phyloP scores from a whole-genome alignment of 192 early-diverging fungal species.

The Backusella sp. region DNA sequence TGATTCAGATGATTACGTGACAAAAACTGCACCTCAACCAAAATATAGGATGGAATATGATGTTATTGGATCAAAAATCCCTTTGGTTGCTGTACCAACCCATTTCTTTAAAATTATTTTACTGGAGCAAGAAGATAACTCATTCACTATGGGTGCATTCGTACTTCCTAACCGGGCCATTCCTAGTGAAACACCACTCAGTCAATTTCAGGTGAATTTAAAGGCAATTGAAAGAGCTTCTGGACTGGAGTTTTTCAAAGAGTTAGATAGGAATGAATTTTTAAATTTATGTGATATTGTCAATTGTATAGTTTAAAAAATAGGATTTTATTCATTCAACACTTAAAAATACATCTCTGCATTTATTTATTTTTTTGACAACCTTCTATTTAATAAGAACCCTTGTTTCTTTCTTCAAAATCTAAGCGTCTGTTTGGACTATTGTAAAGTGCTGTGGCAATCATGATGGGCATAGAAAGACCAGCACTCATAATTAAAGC shows the following conservation, averaged over 20 bases:
- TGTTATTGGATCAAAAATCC: constrained; percentile 14
- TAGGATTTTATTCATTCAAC: neutral
- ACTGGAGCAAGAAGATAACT: constrained; percentile 21
- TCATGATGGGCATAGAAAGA: constrained; percentile 15
- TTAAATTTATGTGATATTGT: constrained; percentile 14
- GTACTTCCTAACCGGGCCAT: constrained; percentile 81
- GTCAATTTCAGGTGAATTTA: constrained; percentile 62
- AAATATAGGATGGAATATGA: constrained; percentile 21
- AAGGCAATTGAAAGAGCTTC: constrained; percentile 70
- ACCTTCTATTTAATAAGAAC: neutral
- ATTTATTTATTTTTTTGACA: no score
- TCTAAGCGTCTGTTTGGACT: constrained; percentile 36
- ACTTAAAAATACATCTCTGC: neutral
- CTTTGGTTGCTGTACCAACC: constrained; percentile 51
- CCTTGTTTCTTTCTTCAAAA: constrained; percentile 21
- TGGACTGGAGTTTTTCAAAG: constrained; percentile 62
- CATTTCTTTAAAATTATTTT: constrained; percentile 58
- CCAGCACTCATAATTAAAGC: constrained; percentile 24
- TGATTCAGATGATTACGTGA: neutral
- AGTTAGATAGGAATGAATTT: constrained; percentile 11
- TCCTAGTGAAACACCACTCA: constrained; percentile 56
- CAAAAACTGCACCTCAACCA: neutral
- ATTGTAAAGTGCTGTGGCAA: constrained; percentile 20
- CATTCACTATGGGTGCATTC: constrained; percentile 63
- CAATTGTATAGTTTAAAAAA: constrained; percentile 12